Conservation (phyloP, 1,284 basidiomycete genomes). For the Ganoderma leucocontextum region DNA sequence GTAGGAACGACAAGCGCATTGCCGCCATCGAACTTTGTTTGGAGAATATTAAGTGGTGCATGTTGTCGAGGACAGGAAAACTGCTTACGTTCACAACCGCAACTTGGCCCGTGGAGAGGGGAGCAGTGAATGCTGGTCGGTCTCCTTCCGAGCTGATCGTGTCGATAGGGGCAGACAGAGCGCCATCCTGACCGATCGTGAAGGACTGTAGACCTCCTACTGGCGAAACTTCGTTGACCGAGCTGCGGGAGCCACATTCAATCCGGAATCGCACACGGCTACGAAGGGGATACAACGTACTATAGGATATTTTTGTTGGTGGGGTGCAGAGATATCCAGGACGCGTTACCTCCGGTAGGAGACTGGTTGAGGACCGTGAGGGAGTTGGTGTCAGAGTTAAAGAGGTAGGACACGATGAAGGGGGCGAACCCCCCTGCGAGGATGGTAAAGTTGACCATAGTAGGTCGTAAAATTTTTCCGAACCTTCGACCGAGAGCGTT, state of each 20-base stretch:
- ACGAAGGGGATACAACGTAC: constrained; percentile 43
- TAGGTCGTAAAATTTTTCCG: background rate
- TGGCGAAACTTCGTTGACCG: constrained; percentile 58
- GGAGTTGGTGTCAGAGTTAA: constrained; percentile 56
- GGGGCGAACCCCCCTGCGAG: constrained; percentile 67
- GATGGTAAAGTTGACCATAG: constrained; percentile 67
- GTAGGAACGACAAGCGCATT: constrained; percentile 64
- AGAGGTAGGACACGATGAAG: constrained; percentile 68
- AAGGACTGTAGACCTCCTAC: constrained; percentile 64
- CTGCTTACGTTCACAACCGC: constrained; percentile 59
- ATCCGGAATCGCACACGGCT: background rate
- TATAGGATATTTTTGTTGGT: constrained; percentile 66
- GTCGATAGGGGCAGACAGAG: constrained; percentile 54
- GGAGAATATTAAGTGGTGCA: background rate
- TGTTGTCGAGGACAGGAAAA: background rate
- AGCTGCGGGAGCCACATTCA: constrained; percentile 45
- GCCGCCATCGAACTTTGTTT: constrained; percentile 48
- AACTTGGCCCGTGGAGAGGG: constrained; percentile 63
- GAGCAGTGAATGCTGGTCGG: constrained; percentile 57
- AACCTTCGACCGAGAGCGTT: background rate
- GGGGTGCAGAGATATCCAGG: constrained; percentile 65
- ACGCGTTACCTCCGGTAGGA: constrained; percentile 58
- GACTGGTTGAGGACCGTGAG: constrained; percentile 56
- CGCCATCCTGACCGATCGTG: constrained; percentile 52
- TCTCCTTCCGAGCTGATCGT: constrained; percentile 59